Conservation (phyloP, 352 stramenopile genomes). For the Globisporangium megalacanthum region DNA sequence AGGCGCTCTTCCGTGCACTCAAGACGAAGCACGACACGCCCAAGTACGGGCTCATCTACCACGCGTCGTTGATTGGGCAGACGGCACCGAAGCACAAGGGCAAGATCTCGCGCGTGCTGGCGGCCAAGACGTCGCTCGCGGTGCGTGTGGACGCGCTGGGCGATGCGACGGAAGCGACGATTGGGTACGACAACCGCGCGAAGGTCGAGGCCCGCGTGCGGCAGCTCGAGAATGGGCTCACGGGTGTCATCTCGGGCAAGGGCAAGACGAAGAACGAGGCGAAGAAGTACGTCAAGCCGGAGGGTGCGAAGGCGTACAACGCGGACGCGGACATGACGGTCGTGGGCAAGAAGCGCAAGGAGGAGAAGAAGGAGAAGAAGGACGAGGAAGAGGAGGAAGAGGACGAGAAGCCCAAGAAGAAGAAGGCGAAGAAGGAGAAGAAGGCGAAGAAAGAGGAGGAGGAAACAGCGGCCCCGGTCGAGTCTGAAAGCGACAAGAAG, state of each 20-base stretch:
- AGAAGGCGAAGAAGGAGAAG: slow-evolving; percentile 85
- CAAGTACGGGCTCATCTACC: slow-evolving; percentile 99
- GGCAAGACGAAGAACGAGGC: slow-evolving; percentile 87
- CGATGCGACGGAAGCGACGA: slow-evolving; percentile 93
- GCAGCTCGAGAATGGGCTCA: slow-evolving; percentile 95
- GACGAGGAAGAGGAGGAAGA: slow-evolving; percentile 51
- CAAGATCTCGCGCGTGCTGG: slow-evolving; percentile 98
- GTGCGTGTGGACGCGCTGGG: slow-evolving; percentile 99
- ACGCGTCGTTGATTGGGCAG: slow-evolving; percentile 99
- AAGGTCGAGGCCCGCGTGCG: slow-evolving; percentile 98
- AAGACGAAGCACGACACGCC: slow-evolving; percentile 99
- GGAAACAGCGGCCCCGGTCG: slow-evolving; percentile 23
- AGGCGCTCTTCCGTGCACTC: slow-evolving; percentile 99
- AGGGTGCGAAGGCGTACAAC: slow-evolving; percentile 90
- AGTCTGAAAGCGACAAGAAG: slow-evolving; percentile 34
- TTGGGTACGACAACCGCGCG: slow-evolving; percentile 95
- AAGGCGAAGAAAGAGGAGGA: slow-evolving; percentile 65
- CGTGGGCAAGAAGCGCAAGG: slow-evolving; percentile 63
- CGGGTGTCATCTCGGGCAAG: slow-evolving; percentile 78
- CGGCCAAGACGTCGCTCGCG: slow-evolving; percentile 97
- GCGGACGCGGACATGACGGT: slow-evolving; percentile 94
- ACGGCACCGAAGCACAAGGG: slow-evolving; percentile 99
- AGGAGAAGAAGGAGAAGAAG: slow-evolving; percentile 69
- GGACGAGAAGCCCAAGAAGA: slow-evolving; percentile 67
- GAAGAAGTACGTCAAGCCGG: slow-evolving; percentile 89